phyloP scores from a whole-genome alignment of 345 rosid species.

The Aegle marmelos region DNA sequence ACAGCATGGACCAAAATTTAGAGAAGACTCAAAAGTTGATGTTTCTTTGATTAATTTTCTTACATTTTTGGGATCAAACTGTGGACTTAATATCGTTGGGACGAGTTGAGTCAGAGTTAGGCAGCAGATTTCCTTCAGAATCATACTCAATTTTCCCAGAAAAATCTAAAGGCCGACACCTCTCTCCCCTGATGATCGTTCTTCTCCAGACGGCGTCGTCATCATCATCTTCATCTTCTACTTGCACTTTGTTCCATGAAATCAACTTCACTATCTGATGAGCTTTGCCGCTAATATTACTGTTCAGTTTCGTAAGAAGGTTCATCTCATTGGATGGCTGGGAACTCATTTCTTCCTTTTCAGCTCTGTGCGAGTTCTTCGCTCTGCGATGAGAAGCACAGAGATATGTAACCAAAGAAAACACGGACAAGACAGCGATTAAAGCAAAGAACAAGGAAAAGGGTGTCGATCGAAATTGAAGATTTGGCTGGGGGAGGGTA shows the following conservation, averaged over 20 bases:
- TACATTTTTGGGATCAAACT: not conserved
- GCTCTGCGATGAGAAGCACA: slow-evolving; percentile 19
- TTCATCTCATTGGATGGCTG: slow-evolving; percentile 17
- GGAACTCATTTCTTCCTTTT: not conserved
- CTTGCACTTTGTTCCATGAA: slow-evolving; percentile 44
- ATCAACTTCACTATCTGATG: slow-evolving; percentile 45
- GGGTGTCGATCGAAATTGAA: not conserved
- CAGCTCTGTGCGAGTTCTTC: slow-evolving; percentile 3
- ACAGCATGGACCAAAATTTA: no score
- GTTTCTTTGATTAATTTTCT: not conserved
- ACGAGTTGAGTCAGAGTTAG: not conserved
- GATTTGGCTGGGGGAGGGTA: not conserved
- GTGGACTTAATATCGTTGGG: not conserved
- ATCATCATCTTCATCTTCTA: slow-evolving; percentile 23
- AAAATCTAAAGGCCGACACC: slow-evolving; percentile 49
- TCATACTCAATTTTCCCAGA: slow-evolving; percentile 56
- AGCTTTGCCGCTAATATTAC: slow-evolving; percentile 40
- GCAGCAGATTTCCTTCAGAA: slow-evolving; percentile 43
- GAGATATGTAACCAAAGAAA: slow-evolving; percentile 17
- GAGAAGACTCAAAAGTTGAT: no score
- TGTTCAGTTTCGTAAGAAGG: slow-evolving; percentile 37
- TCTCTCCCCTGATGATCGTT: slow-evolving; percentile 50
- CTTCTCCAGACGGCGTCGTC: slow-evolving; percentile 52
- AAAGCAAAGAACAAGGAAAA: not conserved
- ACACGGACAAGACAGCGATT: slow-evolving; percentile 3